These are phyloP conservation scores for Opeltia flavorubescens DNA, from an alignment of 495 filamentous ascomycete genomes.

Conservation along the genomic window DNA sequence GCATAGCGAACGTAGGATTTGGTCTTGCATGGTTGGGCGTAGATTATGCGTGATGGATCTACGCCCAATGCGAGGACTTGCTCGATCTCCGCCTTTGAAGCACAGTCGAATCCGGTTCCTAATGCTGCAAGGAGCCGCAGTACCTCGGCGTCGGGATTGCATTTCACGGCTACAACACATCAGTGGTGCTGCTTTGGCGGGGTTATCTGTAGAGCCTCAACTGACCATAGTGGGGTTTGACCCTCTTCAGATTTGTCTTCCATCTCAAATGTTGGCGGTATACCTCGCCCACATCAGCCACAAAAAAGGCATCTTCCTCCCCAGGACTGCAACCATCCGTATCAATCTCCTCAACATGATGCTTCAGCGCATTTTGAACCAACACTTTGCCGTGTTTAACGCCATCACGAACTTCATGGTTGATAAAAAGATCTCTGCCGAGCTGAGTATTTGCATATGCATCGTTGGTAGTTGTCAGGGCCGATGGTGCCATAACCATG, in stretches of 20 bases:
- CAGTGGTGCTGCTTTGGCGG: background rate
- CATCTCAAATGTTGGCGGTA: constrained; percentile 97
- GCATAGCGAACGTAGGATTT: constrained; percentile 93
- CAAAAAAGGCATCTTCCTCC: constrained; percentile 94
- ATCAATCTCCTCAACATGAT: constrained; percentile 68
- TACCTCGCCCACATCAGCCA: constrained; percentile 94
- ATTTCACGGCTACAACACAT: constrained; percentile 69
- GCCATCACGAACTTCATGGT: constrained; percentile 25
- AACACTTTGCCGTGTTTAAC: constrained; percentile 38
- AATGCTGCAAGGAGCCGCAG: constrained; percentile 73
- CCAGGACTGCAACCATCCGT: constrained; percentile 73
- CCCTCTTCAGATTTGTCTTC: constrained; percentile 84
- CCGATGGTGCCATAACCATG: constrained; percentile 64
- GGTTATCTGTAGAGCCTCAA: constrained; percentile 2
- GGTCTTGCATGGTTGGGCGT: constrained; percentile 98
- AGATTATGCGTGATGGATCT: constrained; percentile 88
- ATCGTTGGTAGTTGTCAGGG: constrained; percentile 36
- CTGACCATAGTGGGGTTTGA: constrained; percentile 95
- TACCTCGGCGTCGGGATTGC: constrained; percentile 86
- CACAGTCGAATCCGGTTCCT: constrained; percentile 95
- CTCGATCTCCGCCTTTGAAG: constrained; percentile 93
- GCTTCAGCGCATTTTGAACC: constrained; percentile 67
- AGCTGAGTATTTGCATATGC: constrained; percentile 28
- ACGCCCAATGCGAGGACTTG: constrained; percentile 72
- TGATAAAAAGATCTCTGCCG: constrained; percentile 2